Conservation (phyloP, 2,329 filamentous ascomycete genomes). For the Capronia epimyces region DNA sequence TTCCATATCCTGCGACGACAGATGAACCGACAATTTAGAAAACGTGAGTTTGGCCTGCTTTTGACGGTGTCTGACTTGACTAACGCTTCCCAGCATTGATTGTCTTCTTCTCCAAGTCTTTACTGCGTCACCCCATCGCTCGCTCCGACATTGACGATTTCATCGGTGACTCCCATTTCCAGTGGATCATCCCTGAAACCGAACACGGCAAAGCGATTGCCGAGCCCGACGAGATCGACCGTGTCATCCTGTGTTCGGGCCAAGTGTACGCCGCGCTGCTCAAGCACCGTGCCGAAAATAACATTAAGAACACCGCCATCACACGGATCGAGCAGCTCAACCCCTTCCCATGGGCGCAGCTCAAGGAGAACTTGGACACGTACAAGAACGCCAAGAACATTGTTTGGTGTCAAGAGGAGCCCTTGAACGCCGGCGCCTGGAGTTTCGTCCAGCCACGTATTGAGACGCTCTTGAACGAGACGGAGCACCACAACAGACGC, state of each 20-base stretch:
- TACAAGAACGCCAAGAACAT: slow-evolving; percentile 98
- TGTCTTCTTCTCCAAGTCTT: slow-evolving; percentile 97
- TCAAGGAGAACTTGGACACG: slow-evolving; percentile 91
- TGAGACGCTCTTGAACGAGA: slow-evolving; percentile 91
- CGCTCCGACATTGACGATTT: slow-evolving; percentile 89
- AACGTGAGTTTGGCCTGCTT: slow-evolving; percentile 65
- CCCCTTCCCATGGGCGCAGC: slow-evolving; percentile 96
- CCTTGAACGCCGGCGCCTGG: slow-evolving; percentile 95
- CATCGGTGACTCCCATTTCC: slow-evolving; percentile 83
- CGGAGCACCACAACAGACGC: slow-evolving; percentile 84
- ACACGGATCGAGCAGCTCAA: slow-evolving; percentile 96
- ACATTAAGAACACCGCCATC: slow-evolving; percentile 84
- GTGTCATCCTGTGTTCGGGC: slow-evolving; percentile 88
- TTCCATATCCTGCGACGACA: slow-evolving; percentile 96
- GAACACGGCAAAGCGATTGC: slow-evolving; percentile 74
- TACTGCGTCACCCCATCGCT: slow-evolving; percentile 88
- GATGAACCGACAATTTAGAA: slow-evolving; percentile 98
- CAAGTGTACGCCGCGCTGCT: slow-evolving; percentile 87
- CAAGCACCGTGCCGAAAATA: slow-evolving; percentile 84
- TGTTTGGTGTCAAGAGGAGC: slow-evolving; percentile 96
- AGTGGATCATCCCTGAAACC: slow-evolving; percentile 90
- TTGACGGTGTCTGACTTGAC: slow-evolving; percentile 2
- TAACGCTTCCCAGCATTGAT: slow-evolving; percentile 61
- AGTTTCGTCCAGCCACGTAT: slow-evolving; percentile 95
- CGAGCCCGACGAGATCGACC: slow-evolving; percentile 78